A percentile compares a stretch with the other conserved stretches of the same genome.
These are phyloP conservation scores for Kodamaea fukazawae DNA, from an alignment of 805 yeast species.

Conservation along the genomic window DNA sequence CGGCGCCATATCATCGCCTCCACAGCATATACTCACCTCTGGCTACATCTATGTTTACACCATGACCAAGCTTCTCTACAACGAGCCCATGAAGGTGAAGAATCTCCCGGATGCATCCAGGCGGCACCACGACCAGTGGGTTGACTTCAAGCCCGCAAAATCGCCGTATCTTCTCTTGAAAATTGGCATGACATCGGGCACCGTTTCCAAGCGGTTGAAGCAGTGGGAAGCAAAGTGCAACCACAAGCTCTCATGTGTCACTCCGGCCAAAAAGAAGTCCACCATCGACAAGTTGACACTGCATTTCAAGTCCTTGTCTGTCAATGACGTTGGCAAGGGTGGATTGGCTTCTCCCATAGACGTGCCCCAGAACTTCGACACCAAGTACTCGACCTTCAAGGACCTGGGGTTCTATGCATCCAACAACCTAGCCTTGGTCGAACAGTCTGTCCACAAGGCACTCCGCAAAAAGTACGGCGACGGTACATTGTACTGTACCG, in stretches of 20 bases:
- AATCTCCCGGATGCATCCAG: constrained; percentile 23
- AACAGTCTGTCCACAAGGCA: constrained; percentile 39
- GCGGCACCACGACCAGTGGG: constrained; percentile 25
- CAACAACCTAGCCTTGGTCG: constrained; percentile 32
- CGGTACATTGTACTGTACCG: constrained; percentile 49
- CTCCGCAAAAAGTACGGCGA: constrained; percentile 42
- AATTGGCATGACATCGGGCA: constrained; percentile 53
- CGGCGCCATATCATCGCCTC: too few relatives aligned
- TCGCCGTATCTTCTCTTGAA: constrained; percentile 44
- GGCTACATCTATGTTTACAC: constrained; percentile 56
- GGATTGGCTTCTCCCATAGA: constrained; percentile 1
- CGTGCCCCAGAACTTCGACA: neutral
- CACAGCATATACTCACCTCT: neutral
- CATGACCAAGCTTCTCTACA: constrained; percentile 35
- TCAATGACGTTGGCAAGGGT: constrained; percentile 8
- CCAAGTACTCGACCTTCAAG: neutral
- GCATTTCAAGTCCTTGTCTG: neutral
- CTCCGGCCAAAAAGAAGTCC: constrained; percentile 25
- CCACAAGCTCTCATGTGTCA: constrained; percentile 40
- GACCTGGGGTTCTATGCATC: constrained; percentile 36
- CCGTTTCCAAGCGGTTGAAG: constrained; percentile 38
- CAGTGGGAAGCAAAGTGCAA: constrained; percentile 56
- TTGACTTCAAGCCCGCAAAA: constrained; percentile 34
- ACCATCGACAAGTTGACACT: constrained; percentile 9
- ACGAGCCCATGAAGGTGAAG: constrained; percentile 31